Evolutionary conservation across 2,329 filamentous ascomycete genomes (phyloP).

Genomic region (Neurospora crassa): DNA sequence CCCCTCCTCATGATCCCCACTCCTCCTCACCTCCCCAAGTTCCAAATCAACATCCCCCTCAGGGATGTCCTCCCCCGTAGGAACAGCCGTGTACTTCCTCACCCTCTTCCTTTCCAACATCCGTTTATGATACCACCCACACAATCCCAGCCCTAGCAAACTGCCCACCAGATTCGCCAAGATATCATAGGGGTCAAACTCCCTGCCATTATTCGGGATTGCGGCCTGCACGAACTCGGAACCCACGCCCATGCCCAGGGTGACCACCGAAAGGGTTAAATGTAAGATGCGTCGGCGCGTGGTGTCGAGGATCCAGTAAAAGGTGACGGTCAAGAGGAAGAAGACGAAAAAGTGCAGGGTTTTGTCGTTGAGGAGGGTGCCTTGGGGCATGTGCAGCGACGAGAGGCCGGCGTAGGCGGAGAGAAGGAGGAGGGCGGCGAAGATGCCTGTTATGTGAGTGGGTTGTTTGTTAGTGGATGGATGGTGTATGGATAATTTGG

Average conservation of each 20-base stretch:
- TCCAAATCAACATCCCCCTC: constrained; percentile 65
- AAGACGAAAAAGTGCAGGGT: constrained; percentile 79
- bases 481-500: too few relatives aligned
- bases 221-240: constrained; percentile 69
- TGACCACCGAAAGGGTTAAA: constrained; percentile 73
- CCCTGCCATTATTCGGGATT: constrained; percentile 57
- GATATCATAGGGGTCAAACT: constrained; percentile 74
- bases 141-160: constrained; percentile 59
- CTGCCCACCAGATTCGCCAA: constrained; percentile 80
- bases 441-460: constrained; percentile 52
- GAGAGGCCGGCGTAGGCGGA: constrained; percentile 76
- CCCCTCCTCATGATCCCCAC: constrained; percentile 52
- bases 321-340: constrained; percentile 75
- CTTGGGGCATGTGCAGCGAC: constrained; percentile 41
- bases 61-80: constrained; percentile 28
- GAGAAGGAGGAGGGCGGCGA: constrained; percentile 60
- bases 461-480: not conserved
- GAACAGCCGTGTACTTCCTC: constrained; percentile 62
- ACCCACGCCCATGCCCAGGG: constrained; percentile 58
- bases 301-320: constrained; percentile 97
- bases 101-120: constrained; percentile 84
- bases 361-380: constrained; percentile 73
- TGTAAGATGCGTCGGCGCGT: constrained; percentile 77
- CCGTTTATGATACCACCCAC: constrained; percentile 86
- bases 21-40: constrained; percentile 48